phyloP scores from a whole-genome alignment of 2,329 filamentous ascomycete species.

The Penicillium sp. region DNA sequence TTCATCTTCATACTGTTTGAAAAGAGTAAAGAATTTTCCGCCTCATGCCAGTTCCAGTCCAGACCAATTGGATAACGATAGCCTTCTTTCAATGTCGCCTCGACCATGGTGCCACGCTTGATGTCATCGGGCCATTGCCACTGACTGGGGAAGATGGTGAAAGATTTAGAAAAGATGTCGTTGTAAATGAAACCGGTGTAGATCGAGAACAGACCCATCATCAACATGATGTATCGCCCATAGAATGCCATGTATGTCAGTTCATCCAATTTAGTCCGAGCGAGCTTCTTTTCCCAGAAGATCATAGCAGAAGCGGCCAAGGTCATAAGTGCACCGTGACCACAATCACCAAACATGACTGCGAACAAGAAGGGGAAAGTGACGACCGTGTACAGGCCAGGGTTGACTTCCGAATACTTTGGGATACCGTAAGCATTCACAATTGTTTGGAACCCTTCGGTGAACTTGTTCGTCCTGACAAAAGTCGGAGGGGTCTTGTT shows the following conservation, averaged over 20 bases:
- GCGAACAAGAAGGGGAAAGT: constrained; percentile 99
- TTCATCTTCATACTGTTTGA: constrained; percentile 99
- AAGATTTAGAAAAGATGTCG: constrained; percentile 90
- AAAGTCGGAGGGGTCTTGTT: constrained; percentile 98
- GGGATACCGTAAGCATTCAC: constrained; percentile 98
- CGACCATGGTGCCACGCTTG: constrained; percentile 62
- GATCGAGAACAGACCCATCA: constrained; percentile 97
- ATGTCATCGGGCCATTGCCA: constrained; percentile 81
- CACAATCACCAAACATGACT: constrained; percentile 99
- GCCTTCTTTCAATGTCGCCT: constrained; percentile 64
- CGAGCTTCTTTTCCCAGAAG: constrained; percentile 84
- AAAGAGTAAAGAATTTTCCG: constrained; percentile 93
- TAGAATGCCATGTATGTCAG: constrained; percentile 99
- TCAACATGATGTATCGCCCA: constrained; percentile 94
- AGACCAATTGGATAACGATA: constrained; percentile 95
- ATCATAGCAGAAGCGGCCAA: constrained; percentile 86
- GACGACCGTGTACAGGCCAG: constrained; percentile 88
- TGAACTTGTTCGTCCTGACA: constrained; percentile 98
- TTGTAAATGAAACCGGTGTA: constrained; percentile 98
- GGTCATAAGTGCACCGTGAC: constrained; percentile 88
- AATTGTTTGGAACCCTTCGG: constrained; percentile 96
- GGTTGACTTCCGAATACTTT: constrained; percentile 96
- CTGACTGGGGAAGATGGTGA: constrained; percentile 83
- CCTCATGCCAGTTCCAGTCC: constrained; percentile 94
- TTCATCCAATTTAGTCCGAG: constrained; percentile 87